phyloP scores from a whole-genome alignment of 352 stramenopile genomes.

The Globisporangium paroecandrum region DNA sequence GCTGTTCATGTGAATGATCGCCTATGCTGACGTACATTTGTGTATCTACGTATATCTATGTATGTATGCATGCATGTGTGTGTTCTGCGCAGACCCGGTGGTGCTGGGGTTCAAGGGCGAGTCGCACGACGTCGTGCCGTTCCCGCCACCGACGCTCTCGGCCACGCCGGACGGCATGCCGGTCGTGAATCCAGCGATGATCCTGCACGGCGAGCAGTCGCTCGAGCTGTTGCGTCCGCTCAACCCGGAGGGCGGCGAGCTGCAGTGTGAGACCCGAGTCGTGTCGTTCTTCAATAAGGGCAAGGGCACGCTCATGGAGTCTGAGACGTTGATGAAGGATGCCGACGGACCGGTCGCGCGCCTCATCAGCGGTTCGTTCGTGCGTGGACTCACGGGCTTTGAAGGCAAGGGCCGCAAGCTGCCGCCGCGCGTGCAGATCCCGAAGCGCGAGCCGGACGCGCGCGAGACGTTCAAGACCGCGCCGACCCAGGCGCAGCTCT shows the following conservation, averaged over 20 bases:
- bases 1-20: neutral
- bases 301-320: constrained; percentile 81
- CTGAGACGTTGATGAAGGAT: constrained; percentile 78
- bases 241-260: constrained; percentile 43
- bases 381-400: constrained; percentile 77
- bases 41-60: neutral
- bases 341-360: constrained; percentile 55
- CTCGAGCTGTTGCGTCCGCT: constrained; percentile 78
- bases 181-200: constrained; percentile 76
- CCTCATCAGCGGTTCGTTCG: constrained; percentile 79
- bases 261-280: constrained; percentile 63
- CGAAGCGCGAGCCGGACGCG: constrained; percentile 65
- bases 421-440: constrained; percentile 69
- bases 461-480: constrained; percentile 62
- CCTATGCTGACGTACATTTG: neutral
- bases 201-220: constrained; percentile 83
- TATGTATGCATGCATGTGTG: neutral
- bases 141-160: constrained; percentile 70
- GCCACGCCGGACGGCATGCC: constrained; percentile 65
- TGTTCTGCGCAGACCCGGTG: constrained; percentile 51
- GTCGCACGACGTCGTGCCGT: constrained; percentile 84
- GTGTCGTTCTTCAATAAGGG: constrained; percentile 85
- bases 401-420: constrained; percentile 62
- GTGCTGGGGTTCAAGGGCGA: constrained; percentile 86
- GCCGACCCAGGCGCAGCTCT: constrained; percentile 83